Percentiles rank a stretch among this genome's conserved stretches.
These are phyloP conservation scores for Alternaria longipes DNA, from an alignment of 2,329 filamentous ascomycete genomes.

Conservation along the genomic window DNA sequence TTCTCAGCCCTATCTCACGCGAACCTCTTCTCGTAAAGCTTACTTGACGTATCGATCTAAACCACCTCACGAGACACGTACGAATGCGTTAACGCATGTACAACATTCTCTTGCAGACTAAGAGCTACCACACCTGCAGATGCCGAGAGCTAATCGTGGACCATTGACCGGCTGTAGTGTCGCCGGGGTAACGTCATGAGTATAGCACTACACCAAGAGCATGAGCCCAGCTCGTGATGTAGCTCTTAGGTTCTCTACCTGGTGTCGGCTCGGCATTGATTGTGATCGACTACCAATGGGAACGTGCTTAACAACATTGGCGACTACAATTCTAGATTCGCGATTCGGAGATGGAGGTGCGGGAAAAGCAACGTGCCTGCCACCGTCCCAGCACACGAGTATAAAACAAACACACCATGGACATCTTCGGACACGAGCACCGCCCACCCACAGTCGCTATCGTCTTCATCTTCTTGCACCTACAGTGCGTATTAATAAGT, in stretches of 20 bases:
- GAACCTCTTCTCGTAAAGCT: not conserved
- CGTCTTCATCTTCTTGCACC: not conserved
- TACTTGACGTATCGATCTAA: not conserved
- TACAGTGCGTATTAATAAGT: not conserved
- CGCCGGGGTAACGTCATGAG: not conserved
- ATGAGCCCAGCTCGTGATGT: not conserved
- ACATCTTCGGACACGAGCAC: not conserved
- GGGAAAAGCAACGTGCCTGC: conserved; percentile 1
- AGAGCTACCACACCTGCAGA: not conserved
- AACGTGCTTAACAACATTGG: conserved; percentile 1
- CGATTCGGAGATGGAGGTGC: not conserved
- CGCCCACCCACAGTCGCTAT: not conserved
- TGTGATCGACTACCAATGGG: not conserved
- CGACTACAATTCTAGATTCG: not conserved
- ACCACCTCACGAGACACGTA: not conserved
- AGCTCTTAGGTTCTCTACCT: not conserved
- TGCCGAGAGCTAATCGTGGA: not conserved
- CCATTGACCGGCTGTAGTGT: not conserved
- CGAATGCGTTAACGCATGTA: not conserved
- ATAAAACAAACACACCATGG: not conserved
- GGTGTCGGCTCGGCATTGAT: not conserved
- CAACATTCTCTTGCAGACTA: not conserved
- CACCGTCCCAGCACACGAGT: not conserved
- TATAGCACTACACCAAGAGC: not conserved
- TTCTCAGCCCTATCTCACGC: conserved; percentile 4